These are phyloP conservation scores for Dothistroma pini DNA, from an alignment of 2,329 filamentous ascomycete genomes.

Conservation along the genomic window DNA sequence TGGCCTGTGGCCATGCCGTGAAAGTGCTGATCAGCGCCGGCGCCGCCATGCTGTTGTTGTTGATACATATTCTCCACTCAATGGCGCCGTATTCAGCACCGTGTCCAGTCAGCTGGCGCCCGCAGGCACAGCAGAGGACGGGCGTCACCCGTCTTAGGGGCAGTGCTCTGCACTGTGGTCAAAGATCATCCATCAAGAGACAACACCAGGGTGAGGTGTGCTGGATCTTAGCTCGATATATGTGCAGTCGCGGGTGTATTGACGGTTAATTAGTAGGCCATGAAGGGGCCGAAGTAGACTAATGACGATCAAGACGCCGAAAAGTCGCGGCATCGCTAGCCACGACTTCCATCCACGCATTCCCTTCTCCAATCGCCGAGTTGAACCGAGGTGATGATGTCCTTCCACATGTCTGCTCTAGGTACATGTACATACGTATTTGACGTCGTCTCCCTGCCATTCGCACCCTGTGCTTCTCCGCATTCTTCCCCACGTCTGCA, in stretches of 20 bases:
- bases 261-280: conserved; percentile 2
- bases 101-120: not conserved
- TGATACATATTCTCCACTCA: conserved; percentile 22
- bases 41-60: conserved; percentile 22
- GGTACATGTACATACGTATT: not conserved
- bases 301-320: not conserved
- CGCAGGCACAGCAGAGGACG: not conserved
- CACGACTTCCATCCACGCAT: not conserved
- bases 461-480: not conserved
- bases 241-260: not conserved
- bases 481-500: not conserved
- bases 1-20: conserved; percentile 24
- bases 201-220: not conserved
- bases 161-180: not conserved
- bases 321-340: not conserved
- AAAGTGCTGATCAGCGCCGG: conserved; percentile 24
- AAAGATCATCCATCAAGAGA: not conserved
- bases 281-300: not conserved
- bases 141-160: not conserved
- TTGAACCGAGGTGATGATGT: conserved; percentile 8
- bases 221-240: not conserved
- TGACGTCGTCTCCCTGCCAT: not conserved
- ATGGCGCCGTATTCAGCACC: not conserved
- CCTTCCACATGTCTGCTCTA: not conserved
- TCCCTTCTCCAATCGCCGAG: not conserved